Base-by-base conservation (phyloP, 129 eudicot species). In the Flaveria trinervia region DNA sequence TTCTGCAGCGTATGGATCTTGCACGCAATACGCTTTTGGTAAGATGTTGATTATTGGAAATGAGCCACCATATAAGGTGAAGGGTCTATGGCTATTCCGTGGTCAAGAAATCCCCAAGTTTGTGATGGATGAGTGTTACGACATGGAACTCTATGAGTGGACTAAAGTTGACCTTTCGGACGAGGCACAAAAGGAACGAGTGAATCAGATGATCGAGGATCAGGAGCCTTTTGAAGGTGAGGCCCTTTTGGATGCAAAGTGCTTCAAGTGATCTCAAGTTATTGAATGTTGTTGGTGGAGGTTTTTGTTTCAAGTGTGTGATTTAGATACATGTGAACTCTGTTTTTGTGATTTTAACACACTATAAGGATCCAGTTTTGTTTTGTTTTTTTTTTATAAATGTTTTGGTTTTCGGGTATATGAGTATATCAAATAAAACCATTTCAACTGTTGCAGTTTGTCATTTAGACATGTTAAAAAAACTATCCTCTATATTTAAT, bases 21-120 rank as follows among this genome's bases (percentile, higher is more conserved):
- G 90, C 88, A n/a, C 89, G 99, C 56, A 92, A 67, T 95, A 92
- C 43, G 97, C 99, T 0, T 95, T 95, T 44, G 97, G 97, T 41
- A 95, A 94, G 86, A 95, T 95, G 99, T 76, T 92, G 70, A 69
- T 92, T 0, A 89, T 92, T 9, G 97, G 97, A 15, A 70, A 86
- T 14, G 92, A 86, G 81, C 75, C 92, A 15, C 97, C 97, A 12
- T 92, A 39, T 80, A 89, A 89, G 87, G 97, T 89, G 44, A 85
- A 92, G 88, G 97, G 97, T 5, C 51, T 92, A 77, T 92, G 97
- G 97, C 84, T 92, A 15, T 92, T 92, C 88, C 90, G 96, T 18
- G 97, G 97, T 5, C 81, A 71, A 3, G 96, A 89, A 50, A 86
- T 92, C 73, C 97, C 97, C 1, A 75, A 92, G 83, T 92, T 89